Evolutionary conservation across 768 basidiomycete species (phyloP).

Genomic region (Mycena filopes): DNA sequence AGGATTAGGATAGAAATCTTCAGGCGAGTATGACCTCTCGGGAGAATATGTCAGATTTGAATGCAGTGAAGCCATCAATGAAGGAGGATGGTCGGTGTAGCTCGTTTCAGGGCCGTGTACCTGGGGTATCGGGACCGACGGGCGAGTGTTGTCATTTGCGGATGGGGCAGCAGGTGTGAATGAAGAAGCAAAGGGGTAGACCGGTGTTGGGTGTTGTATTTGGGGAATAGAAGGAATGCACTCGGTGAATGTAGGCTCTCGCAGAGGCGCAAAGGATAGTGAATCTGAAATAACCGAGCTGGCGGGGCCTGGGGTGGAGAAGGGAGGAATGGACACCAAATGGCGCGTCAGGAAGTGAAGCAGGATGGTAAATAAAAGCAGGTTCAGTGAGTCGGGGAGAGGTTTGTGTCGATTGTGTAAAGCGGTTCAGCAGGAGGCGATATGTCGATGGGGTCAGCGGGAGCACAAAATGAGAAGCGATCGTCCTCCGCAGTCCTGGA

Average conservation of each 20-base stretch:
- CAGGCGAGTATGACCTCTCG: neutral
- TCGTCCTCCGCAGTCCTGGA: conserved; percentile 7
- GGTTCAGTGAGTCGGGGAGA: conserved; percentile 2
- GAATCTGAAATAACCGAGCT: conserved; percentile 28
- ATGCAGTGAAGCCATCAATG: conserved; percentile 1
- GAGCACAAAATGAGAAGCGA: conserved; percentile 20
- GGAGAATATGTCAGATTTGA: neutral
- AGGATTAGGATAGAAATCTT: conserved; percentile 21
- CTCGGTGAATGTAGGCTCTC: neutral
- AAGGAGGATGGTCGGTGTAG: neutral
- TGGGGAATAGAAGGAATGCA: neutral
- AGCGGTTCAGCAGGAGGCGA: conserved; percentile 18
- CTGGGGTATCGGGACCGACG: neutral
- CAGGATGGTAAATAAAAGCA: neutral
- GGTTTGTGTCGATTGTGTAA: conserved; percentile 14
- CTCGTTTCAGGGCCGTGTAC: conserved; percentile 6
- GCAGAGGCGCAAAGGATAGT: neutral
- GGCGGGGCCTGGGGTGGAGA: conserved; percentile 41
- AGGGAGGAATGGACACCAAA: conserved; percentile 28
- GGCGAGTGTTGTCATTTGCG: neutral
- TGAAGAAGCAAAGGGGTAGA: neutral
- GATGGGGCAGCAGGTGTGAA: conserved; percentile 7
- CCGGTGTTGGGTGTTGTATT: neutral
- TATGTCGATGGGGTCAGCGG: conserved; percentile 18
- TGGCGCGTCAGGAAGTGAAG: conserved; percentile 5